phyloP scores from a whole-genome alignment of 257 asterid species.

The Jacaranda copaia region DNA sequence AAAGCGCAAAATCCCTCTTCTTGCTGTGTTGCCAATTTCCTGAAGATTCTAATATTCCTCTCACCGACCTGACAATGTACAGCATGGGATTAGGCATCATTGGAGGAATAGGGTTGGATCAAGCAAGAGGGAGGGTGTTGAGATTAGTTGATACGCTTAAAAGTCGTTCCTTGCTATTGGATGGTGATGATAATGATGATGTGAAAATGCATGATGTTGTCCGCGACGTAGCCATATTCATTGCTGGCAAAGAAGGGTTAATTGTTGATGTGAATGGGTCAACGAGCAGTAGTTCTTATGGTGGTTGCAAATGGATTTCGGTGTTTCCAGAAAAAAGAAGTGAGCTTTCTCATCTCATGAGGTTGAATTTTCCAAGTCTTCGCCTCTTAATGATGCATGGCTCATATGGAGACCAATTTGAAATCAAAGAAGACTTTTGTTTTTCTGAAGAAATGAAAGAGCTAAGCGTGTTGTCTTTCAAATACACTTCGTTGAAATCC shows the following conservation, averaged over 20 bases:
- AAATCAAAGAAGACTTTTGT: not conserved
- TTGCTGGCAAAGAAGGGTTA: no score
- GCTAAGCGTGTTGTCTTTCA: conserved; percentile 26
- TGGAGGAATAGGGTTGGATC: conserved; percentile 1
- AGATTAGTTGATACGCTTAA: not conserved
- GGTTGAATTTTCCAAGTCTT: not conserved
- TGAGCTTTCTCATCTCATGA: not conserved
- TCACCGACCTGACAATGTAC: conserved; percentile 10
- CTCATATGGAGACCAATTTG: no score
- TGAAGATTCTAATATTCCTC: conserved; percentile 20
- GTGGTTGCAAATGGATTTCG: no score
- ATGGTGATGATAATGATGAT: not conserved
- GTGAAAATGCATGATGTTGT: conserved; percentile 31
- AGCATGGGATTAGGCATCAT: conserved; percentile 22
- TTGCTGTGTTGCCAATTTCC: conserved; percentile 28
- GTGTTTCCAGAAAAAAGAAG: no score
- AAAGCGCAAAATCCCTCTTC: not conserved
- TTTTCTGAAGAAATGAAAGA: not conserved
- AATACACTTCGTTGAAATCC: not conserved
- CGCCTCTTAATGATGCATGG: not conserved
- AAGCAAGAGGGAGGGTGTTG: conserved; percentile 17
- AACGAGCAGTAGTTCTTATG: no score
- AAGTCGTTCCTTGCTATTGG: conserved; percentile 24
- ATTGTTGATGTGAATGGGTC: no score
- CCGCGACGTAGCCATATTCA: conserved; percentile 5